Conservation (phyloP, 768 basidiomycete genomes). For the Termitomyces sp. region DNA sequence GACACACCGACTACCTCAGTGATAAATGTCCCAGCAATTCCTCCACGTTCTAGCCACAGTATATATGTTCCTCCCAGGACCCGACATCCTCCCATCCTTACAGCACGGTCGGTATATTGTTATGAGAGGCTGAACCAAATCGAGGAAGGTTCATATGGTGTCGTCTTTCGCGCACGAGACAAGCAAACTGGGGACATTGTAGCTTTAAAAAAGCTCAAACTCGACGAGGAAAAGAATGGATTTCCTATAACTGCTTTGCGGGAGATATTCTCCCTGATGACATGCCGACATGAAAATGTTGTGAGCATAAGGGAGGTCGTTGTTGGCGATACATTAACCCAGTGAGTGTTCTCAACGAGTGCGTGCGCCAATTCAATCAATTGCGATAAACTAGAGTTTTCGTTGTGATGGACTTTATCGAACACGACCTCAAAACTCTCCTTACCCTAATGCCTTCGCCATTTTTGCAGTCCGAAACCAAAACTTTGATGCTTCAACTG, state of each 20-base stretch:
- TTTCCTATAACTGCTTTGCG: conserved; percentile 96
- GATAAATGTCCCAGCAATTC: conserved; percentile 15
- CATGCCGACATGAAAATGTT: conserved; percentile 91
- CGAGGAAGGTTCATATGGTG: conserved; percentile 97
- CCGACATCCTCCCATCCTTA: conserved; percentile 69
- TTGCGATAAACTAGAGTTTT: conserved; percentile 56
- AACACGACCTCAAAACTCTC: conserved; percentile 97
- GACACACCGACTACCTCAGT: conserved; percentile 12
- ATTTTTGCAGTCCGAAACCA: conserved; percentile 97
- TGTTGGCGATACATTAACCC: conserved; percentile 96
- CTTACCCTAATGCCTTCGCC: conserved; percentile 93
- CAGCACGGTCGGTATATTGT: conserved; percentile 90
- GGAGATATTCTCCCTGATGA: conserved; percentile 96
- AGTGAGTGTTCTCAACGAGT: conserved; percentile 61
- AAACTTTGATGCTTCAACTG: conserved; percentile 91
- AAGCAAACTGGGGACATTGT: conserved; percentile 95
- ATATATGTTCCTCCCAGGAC: conserved; percentile 71
- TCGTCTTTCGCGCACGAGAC: conserved; percentile 95
- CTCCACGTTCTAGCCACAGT: conserved; percentile 40
- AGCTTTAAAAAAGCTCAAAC: conserved; percentile 94
- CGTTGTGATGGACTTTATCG: conserved; percentile 99
- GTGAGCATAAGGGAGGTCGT: conserved; percentile 97
- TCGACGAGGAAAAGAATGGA: conserved; percentile 98
- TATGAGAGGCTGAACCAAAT: conserved; percentile 97
- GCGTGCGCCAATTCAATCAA: conserved; percentile 20